Evolutionary conservation across 2,329 filamentous ascomycete genomes (phyloP).

Genomic region (Orbilia oligospora): DNA sequence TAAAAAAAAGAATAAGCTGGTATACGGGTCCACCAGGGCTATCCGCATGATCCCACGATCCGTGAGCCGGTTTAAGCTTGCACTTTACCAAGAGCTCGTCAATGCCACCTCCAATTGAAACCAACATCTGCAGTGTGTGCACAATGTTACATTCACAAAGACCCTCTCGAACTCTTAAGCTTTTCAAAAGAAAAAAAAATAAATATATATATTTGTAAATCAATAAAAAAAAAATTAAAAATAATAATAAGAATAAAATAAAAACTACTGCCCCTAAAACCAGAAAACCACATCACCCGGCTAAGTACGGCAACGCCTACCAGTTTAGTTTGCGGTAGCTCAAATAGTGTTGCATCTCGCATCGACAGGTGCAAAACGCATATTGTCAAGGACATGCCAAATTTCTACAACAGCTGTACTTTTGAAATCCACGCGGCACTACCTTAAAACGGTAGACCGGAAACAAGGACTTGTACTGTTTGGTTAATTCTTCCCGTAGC

Average conservation of each 20-base stretch:
- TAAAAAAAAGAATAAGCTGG: no score
- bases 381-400: constrained; percentile 18
- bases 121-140: no score
- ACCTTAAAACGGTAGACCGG: constrained; percentile 16
- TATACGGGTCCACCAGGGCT: no score
- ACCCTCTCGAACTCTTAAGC: background rate
- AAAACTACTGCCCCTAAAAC: background rate
- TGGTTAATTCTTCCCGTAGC: constrained; percentile 19
- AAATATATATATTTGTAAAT: no score
- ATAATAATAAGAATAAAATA: background rate
- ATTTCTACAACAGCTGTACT: constrained; percentile 16
- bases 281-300: background rate
- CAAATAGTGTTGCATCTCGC: constrained; percentile 35
- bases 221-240: no score
- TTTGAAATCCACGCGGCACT: constrained; percentile 7
- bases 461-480: constrained; percentile 14
- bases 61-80: background rate
- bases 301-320: constrained; percentile 29
- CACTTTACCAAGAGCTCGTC: no score
- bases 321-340: constrained; percentile 5
- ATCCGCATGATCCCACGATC: no score
- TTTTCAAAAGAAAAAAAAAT: background rate
- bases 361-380: constrained; percentile 40
- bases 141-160: constrained; percentile 6
- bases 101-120: background rate